These are phyloP conservation scores for Teunomyces cretensis DNA, from an alignment of 805 yeast genomes.

Conservation along the genomic window DNA sequence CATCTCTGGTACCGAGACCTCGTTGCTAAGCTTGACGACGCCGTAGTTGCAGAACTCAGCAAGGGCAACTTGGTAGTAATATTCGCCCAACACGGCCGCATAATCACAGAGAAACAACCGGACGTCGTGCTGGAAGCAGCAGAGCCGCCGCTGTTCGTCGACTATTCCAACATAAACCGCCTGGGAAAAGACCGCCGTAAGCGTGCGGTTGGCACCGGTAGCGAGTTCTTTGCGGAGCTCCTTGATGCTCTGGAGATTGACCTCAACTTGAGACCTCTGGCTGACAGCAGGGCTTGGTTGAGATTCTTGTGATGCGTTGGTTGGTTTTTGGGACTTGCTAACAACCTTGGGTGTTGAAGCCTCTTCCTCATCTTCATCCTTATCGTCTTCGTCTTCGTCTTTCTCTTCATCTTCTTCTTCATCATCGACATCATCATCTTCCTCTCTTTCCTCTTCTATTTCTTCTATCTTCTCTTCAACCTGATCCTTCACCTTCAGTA, in stretches of 20 bases:
- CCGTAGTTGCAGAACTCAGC: slow-evolving; percentile 85
- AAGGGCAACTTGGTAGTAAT: slow-evolving; percentile 80
- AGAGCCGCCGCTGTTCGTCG: slow-evolving; percentile 65
- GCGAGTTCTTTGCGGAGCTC: slow-evolving; percentile 54
- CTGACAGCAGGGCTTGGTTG: too few relatives aligned
- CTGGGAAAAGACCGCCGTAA: slow-evolving; percentile 68
- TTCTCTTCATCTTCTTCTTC: slow-evolving; percentile 10
- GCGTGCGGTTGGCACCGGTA: slow-evolving; percentile 41
- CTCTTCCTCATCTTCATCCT: too few relatives aligned
- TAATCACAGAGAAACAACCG: slow-evolving; percentile 79
- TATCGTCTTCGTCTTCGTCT: background rate
- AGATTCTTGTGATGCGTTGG: too few relatives aligned
- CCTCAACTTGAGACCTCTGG: slow-evolving; percentile 26
- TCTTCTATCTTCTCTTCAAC: background rate
- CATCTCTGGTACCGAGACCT: slow-evolving; percentile 28
- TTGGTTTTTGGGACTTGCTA: too few relatives aligned
- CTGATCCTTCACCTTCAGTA: background rate
- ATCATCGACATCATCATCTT: background rate
- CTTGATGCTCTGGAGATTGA: slow-evolving; percentile 59
- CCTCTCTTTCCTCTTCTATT: background rate
- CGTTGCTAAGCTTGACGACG: slow-evolving; percentile 21
- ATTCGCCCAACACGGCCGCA: slow-evolving; percentile 60
- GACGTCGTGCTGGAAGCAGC: slow-evolving; percentile 84
- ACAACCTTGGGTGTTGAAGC: too few relatives aligned
- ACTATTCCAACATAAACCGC: slow-evolving; percentile 80